Conservation (phyloP, 2,329 filamentous ascomycete genomes). For the Xylariomycetidae sp. region DNA sequence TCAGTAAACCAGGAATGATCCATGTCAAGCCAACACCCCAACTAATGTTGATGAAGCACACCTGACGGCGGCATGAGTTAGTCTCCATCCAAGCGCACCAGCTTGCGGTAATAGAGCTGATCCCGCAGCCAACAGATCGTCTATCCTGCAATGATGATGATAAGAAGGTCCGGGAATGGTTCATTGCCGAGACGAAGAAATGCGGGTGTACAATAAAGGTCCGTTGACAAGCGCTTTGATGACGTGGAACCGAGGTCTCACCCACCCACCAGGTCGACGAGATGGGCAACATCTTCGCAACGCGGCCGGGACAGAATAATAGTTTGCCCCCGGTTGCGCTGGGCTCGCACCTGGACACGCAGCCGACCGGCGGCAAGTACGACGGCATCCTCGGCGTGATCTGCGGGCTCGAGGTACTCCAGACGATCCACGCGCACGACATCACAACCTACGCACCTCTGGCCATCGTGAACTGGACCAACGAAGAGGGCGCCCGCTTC, state of each 20-base stretch:
- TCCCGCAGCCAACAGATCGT: conserved; percentile 3
- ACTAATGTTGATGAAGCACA: conserved; percentile 1
- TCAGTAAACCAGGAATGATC: background rate
- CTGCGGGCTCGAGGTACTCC: conserved; percentile 66
- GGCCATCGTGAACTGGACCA: conserved; percentile 72
- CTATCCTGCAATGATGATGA: conserved; percentile 12
- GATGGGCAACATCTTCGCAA: conserved; percentile 18
- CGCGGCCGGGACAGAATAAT: conserved; percentile 54
- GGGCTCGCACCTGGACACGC: conserved; percentile 63
- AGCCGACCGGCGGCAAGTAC: conserved; percentile 59
- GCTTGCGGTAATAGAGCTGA: background rate
- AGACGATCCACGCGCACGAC: conserved; percentile 59
- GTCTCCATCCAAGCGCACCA: background rate
- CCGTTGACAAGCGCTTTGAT: background rate
- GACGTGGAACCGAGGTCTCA: background rate
- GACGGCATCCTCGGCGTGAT: conserved; percentile 72
- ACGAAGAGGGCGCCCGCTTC: conserved; percentile 29
- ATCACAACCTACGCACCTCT: conserved; percentile 65
- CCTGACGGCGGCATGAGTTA: conserved; percentile 4
- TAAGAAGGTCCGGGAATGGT: conserved; percentile 13
- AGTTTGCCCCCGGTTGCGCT: conserved; percentile 59
- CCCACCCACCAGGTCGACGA: conserved; percentile 9
- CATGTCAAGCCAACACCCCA: background rate
- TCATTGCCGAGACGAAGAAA: conserved; percentile 11
- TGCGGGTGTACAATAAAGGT: conserved; percentile 10